phyloP scores from a whole-genome alignment of 352 stramenopile species.

The Pelagophyceae sp. region DNA sequence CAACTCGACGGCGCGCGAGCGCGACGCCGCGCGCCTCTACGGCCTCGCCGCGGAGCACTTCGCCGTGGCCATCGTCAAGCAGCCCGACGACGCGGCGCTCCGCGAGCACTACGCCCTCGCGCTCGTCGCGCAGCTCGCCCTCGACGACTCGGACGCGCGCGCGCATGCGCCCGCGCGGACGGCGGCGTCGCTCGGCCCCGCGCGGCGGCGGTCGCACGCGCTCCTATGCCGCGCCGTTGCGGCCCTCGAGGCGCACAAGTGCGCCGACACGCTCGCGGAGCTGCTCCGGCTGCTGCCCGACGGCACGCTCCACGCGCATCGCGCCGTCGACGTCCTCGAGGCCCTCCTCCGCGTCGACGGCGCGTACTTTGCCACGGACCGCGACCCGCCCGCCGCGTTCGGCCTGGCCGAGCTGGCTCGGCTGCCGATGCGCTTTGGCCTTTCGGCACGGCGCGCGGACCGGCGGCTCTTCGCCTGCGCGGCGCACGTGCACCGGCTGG shows the following conservation, averaged over 20 bases:
- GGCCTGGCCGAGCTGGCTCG: conserved; percentile 33
- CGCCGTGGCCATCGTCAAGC: conserved; percentile 48
- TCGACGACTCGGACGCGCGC: conserved; percentile 15
- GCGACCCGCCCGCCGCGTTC: conserved; percentile 20
- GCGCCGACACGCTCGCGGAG: conserved; percentile 49
- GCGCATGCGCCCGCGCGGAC: neutral
- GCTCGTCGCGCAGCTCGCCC: conserved; percentile 26
- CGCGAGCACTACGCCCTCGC: conserved; percentile 44
- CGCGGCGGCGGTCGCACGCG: neutral
- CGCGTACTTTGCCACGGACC: conserved; percentile 28
- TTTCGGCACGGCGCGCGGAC: neutral
- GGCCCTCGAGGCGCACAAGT: neutral
- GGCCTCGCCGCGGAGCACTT: conserved; percentile 58
- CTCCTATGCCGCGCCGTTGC: neutral
- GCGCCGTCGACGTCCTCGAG: conserved; percentile 61
- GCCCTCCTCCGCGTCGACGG: conserved; percentile 27
- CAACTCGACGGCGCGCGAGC: conserved; percentile 41
- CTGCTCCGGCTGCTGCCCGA: conserved; percentile 64
- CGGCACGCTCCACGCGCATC: conserved; percentile 58
- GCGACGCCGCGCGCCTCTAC: conserved; percentile 64
- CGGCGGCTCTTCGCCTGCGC: neutral
- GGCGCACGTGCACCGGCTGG: conserved; percentile 6
- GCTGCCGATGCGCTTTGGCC: conserved; percentile 39
- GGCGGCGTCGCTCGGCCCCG: neutral
- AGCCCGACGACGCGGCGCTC: conserved; percentile 52